Conservation (phyloP, 805 yeast species). For the Lipomyces yamadae region DNA sequence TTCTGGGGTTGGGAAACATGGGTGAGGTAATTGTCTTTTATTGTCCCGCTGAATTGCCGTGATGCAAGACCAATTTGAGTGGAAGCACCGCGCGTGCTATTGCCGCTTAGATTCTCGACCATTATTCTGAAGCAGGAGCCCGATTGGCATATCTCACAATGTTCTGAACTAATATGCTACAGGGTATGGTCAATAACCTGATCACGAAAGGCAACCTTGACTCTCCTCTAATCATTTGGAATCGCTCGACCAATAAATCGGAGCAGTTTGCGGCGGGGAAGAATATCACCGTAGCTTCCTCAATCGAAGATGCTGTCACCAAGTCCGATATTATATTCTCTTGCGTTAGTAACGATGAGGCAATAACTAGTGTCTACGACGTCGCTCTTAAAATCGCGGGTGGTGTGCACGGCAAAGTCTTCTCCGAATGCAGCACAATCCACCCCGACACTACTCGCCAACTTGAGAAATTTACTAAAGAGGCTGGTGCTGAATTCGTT, state of each 20-base stretch:
- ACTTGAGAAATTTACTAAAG: constrained; percentile 22
- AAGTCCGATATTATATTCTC: constrained; percentile 38
- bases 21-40: constrained; percentile 21
- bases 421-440: constrained; percentile 42
- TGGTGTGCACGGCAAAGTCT: constrained; percentile 38
- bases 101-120: background rate
- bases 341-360: constrained; percentile 36
- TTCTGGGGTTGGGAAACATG: constrained; percentile 37
- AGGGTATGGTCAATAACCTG: constrained; percentile 38
- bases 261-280: constrained; percentile 25
- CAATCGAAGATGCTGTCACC: constrained; percentile 32
- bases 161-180: background rate
- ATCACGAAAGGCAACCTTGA: constrained; percentile 31
- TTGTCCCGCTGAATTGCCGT: background rate
- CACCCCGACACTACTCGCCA: constrained; percentile 41
- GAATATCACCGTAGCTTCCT: constrained; percentile 19
- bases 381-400: constrained; percentile 28
- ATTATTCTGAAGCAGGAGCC: background rate
- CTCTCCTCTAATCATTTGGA: constrained; percentile 36
- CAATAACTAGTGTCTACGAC: constrained; percentile 28
- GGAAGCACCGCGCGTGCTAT: background rate
- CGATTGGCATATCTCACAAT: background rate
- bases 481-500: constrained; percentile 38
- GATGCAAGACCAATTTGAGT: background rate
- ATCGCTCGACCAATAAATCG: constrained; percentile 28